Percentiles rank a stretch among this genome's conserved stretches.
Evolutionary conservation across 148 eudicot species (phyloP).

Genomic region (Vaccinium vitisidaea): DNA sequence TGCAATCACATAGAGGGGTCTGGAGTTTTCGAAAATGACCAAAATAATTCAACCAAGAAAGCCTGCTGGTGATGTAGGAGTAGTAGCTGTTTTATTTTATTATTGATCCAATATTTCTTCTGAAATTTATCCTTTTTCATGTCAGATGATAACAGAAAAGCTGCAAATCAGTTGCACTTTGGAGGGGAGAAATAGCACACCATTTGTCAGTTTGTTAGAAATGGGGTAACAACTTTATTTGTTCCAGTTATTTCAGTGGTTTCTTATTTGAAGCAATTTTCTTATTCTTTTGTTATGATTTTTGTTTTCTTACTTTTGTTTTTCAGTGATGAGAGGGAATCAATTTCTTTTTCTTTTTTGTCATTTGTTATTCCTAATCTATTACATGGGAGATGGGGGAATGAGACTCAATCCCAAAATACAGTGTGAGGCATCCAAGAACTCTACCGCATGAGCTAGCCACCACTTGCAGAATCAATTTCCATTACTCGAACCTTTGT

Average conservation of each 20-base stretch:
- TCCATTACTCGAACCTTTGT: neutral
- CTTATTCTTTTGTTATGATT: neutral
- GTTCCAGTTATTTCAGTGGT: neutral
- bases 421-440: too few species aligned
- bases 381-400: too few species aligned
- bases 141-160: constrained; percentile 32
- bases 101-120: constrained; percentile 1
- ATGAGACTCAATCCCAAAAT: too few species aligned
- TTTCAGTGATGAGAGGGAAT: constrained; percentile 8
- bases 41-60: constrained; percentile 21
- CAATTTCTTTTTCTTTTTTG: neutral
- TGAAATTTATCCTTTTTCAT: neutral
- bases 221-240: constrained; percentile 18
- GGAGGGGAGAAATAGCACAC: constrained; percentile 5
- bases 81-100: constrained; percentile 5
- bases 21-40: constrained; percentile 32
- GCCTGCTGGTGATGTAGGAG: constrained; percentile 19
- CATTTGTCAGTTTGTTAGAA: constrained; percentile 22
- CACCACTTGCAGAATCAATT: neutral
- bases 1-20: constrained; percentile 15
- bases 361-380: too few species aligned
- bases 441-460: too few species aligned
- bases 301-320: constrained; percentile 5
- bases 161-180: constrained; percentile 21
- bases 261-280: constrained; percentile 20